Evolutionary conservation across 352 stramenopile genomes (phyloP).

Genomic region (Pythium folliculosum): DNA sequence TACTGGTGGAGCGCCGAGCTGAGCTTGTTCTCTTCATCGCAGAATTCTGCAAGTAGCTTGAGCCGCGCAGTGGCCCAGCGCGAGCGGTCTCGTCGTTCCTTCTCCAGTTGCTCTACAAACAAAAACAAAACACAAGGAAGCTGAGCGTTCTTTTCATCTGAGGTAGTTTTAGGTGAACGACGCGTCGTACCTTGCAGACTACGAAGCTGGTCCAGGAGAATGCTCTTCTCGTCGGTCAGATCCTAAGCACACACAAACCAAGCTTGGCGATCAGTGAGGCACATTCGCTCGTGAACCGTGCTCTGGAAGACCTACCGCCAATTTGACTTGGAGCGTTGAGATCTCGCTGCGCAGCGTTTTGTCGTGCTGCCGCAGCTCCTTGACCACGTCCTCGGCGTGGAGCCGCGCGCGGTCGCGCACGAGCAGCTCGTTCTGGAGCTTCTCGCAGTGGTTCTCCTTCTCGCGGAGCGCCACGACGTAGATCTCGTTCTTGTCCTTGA

Average conservation of each 20-base stretch:
- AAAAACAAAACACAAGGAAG: too few species aligned
- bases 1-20: slow-evolving; percentile 29
- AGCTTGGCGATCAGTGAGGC: too few species aligned
- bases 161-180: too few species aligned
- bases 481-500: slow-evolving; percentile 43
- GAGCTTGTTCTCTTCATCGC: slow-evolving; percentile 80
- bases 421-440: slow-evolving; percentile 41
- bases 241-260: slow-evolving; percentile 36
- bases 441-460: slow-evolving; percentile 53
- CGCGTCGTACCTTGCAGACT: slow-evolving; percentile 50
- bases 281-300: too few species aligned
- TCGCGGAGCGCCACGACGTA: slow-evolving; percentile 41
- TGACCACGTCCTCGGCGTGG: slow-evolving; percentile 58
- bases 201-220: slow-evolving; percentile 53
- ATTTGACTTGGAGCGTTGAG: slow-evolving; percentile 48
- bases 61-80: slow-evolving; percentile 67
- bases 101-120: slow-evolving; percentile 59
- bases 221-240: slow-evolving; percentile 50
- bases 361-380: slow-evolving; percentile 52
- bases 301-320: slow-evolving; percentile 32
- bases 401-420: slow-evolving; percentile 38
- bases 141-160: too few species aligned
- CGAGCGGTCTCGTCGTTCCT: slow-evolving; percentile 60
- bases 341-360: slow-evolving; percentile 57
- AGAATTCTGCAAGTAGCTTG: slow-evolving; percentile 78